Evolutionary conservation across 1,139 yeast genomes (phyloP).

Genomic region (Nakaseomyces delphensis): DNA sequence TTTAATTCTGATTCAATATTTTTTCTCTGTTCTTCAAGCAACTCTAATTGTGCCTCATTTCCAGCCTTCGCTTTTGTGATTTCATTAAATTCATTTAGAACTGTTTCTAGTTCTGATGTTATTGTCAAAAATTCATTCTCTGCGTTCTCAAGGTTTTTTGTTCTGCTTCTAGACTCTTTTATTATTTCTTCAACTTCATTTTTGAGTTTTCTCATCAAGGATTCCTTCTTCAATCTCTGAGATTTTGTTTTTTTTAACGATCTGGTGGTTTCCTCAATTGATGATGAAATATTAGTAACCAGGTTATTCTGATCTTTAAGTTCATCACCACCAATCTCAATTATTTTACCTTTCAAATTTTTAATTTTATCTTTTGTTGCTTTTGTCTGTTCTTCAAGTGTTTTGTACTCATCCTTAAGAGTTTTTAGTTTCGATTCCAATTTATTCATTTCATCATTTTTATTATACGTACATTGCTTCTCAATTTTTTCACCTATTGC

Average conservation of each 20-base stretch:
- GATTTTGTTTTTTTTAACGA: slow-evolving; percentile 44
- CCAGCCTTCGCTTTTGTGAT: slow-evolving; percentile 26
- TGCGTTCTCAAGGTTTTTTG: slow-evolving; percentile 33
- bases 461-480: slow-evolving; percentile 11
- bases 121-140: slow-evolving; percentile 33
- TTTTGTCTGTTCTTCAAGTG: slow-evolving; percentile 46
- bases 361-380: slow-evolving; percentile 53
- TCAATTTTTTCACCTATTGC: slow-evolving; percentile 29
- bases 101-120: slow-evolving; percentile 32
- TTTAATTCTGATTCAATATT: slow-evolving; percentile 28
- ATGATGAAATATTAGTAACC: slow-evolving; percentile 34
- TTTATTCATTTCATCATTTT: slow-evolving; percentile 33
- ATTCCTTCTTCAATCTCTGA: slow-evolving; percentile 30
- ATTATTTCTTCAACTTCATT: slow-evolving; percentile 55
- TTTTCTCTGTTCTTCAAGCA: slow-evolving; percentile 40
- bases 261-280: neutral
- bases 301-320: slow-evolving; percentile 72
- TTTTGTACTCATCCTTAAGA: slow-evolving; percentile 24
- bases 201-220: slow-evolving; percentile 55
- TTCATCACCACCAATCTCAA: slow-evolving; percentile 88
- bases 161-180: slow-evolving; percentile 51
- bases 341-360: slow-evolving; percentile 61
- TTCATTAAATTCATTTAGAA: slow-evolving; percentile 9
- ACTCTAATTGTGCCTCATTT: slow-evolving; percentile 21
- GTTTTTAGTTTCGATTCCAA: slow-evolving; percentile 32